Evolutionary conservation across 495 filamentous ascomycete genomes (phyloP).

Genomic region (Neurospora sp.): DNA sequence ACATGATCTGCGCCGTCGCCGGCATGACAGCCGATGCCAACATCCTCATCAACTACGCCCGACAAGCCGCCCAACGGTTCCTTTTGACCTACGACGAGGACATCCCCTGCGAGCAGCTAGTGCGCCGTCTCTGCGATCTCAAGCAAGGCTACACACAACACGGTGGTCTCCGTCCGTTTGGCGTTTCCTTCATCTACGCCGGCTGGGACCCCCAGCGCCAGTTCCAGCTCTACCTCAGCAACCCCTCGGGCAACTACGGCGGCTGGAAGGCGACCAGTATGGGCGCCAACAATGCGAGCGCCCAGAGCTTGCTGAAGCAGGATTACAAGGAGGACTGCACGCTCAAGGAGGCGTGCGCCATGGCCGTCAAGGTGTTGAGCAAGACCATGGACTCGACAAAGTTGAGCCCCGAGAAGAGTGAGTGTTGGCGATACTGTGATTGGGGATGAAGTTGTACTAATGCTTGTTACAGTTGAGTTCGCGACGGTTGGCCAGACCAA

Average conservation of each 20-base stretch:
- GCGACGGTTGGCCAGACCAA: constrained; percentile 94
- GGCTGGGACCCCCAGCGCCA: constrained; percentile 90
- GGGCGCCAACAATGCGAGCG: constrained; percentile 95
- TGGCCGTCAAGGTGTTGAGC: constrained; percentile 97
- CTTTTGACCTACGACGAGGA: constrained; percentile 99
- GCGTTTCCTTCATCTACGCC: constrained; percentile 99
- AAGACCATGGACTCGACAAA: constrained; percentile 99
- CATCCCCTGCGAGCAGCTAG: constrained; percentile 97
- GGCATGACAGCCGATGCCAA: constrained; percentile 99
- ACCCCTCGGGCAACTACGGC: constrained; percentile 98
- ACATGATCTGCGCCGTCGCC: constrained; percentile 99
- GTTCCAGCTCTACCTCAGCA: constrained; percentile 99
- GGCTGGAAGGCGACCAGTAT: constrained; percentile 99
- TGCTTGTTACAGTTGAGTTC: constrained; percentile 67
- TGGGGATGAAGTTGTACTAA: constrained; percentile 4
- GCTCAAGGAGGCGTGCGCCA: constrained; percentile 89
- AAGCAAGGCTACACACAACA: constrained; percentile 99
- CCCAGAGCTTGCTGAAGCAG: constrained; percentile 95
- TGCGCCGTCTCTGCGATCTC: constrained; percentile 90
- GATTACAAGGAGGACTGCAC: constrained; percentile 98
- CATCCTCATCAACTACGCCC: constrained; percentile 99
- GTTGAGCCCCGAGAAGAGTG: constrained; percentile 97
- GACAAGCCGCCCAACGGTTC: constrained; percentile 90
- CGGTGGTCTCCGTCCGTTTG: constrained; percentile 92
- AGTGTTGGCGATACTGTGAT: constrained; percentile 5